These are phyloP conservation scores for Amphichorda felina DNA, from an alignment of 2,329 filamentous ascomycete genomes.

Conservation along the genomic window DNA sequence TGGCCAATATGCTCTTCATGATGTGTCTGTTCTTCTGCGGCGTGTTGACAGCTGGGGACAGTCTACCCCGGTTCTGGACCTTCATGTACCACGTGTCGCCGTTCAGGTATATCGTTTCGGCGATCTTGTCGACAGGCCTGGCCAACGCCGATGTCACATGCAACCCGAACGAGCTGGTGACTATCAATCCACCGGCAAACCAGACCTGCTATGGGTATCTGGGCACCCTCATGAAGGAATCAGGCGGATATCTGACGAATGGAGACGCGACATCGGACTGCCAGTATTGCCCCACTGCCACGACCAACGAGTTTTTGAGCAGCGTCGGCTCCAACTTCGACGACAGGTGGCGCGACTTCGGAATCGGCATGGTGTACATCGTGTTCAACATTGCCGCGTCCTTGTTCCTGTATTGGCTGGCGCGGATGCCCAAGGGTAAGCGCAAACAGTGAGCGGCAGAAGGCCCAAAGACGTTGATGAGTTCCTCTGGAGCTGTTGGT, in stretches of 20 bases:
- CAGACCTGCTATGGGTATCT: constrained; percentile 47
- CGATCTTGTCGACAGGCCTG: constrained; percentile 14
- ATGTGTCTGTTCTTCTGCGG: constrained; percentile 53
- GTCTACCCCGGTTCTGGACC: constrained; percentile 59
- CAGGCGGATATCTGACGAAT: constrained; percentile 41
- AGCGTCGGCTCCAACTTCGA: constrained; percentile 30
- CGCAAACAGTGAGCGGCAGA: too few relatives aligned
- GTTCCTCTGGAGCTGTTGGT: too few relatives aligned
- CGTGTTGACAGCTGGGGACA: constrained; percentile 45
- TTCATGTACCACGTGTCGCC: constrained; percentile 62
- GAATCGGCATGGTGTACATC: constrained; percentile 42
- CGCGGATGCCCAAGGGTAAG: constrained; percentile 27
- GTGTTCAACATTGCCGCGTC: constrained; percentile 38
- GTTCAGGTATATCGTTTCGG: constrained; percentile 16
- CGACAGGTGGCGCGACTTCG: constrained; percentile 46
- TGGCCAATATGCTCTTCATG: constrained; percentile 55
- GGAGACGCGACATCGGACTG: constrained; percentile 35
- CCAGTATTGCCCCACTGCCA: constrained; percentile 28
- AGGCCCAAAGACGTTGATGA: too few relatives aligned
- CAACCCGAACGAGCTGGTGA: constrained; percentile 51
- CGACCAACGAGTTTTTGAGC: constrained; percentile 27
- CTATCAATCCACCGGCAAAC: constrained; percentile 42
- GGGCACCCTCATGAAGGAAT: constrained; percentile 23
- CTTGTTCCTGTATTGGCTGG: constrained; percentile 38
- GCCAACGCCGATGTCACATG: constrained; percentile 29